phyloP scores from a whole-genome alignment of 1,284 basidiomycete genomes.

The Clitocybe nebularis region DNA sequence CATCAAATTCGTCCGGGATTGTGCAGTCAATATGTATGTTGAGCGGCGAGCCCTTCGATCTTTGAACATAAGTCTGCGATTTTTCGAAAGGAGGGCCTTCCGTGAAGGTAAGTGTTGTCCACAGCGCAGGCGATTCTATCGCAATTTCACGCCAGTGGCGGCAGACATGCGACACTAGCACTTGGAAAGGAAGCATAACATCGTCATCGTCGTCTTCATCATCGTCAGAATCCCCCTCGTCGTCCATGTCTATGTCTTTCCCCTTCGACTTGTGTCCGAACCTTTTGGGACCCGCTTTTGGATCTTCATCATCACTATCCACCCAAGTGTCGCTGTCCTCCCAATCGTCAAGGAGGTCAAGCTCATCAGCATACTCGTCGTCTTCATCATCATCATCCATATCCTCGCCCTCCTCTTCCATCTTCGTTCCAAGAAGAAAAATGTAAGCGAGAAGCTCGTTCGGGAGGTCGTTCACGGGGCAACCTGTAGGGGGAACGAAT shows the following conservation, averaged over 20 bases:
- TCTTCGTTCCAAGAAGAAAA: conserved; percentile 44
- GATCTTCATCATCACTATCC: conserved; percentile 5
- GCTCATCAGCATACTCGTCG: conserved; percentile 17
- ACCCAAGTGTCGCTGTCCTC: conserved; percentile 13
- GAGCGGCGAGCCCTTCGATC: conserved; percentile 44
- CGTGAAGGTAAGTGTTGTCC: conserved; percentile 28
- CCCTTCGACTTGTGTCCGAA: conserved; percentile 22
- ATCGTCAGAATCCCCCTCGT: conserved; percentile 13
- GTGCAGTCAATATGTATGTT: conserved; percentile 45
- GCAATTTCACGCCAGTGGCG: conserved; percentile 34
- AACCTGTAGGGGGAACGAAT: conserved; percentile 45
- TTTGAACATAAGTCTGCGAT: conserved; percentile 38
- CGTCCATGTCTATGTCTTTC: conserved; percentile 29
- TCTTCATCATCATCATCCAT: conserved; percentile 28
- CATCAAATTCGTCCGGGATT: conserved; percentile 17
- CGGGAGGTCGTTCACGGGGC: conserved; percentile 53
- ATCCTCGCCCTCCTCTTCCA: conserved; percentile 30
- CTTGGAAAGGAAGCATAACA: conserved; percentile 28
- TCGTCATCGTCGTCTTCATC: conserved; percentile 19
- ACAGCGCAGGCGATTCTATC: conserved; percentile 30
- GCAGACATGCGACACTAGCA: conserved; percentile 37
- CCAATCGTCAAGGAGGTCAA: conserved; percentile 19
- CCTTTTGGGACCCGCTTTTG: conserved; percentile 7
- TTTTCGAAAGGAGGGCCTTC: conserved; percentile 35
- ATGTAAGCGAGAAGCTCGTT: conserved; percentile 57